Evolutionary conservation across 2,329 filamentous ascomycete genomes (phyloP).

Genomic region (Aciculosporium take): DNA sequence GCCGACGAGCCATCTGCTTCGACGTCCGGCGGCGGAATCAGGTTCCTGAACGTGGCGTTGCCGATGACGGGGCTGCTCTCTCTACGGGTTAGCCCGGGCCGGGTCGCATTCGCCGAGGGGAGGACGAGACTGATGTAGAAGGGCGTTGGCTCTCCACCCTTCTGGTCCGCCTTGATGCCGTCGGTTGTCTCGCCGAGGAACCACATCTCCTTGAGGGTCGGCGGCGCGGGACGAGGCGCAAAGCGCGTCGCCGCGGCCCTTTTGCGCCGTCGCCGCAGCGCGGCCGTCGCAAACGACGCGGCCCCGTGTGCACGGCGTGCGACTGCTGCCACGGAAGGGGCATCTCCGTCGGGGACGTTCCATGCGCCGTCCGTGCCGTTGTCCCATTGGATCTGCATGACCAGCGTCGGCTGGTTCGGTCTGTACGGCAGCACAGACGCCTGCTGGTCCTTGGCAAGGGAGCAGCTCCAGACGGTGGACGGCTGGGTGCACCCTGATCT

Average conservation of each 20-base stretch:
- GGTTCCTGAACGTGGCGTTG: slow-evolving; percentile 17
- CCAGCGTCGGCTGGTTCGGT: slow-evolving; percentile 60
- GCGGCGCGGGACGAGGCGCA: slow-evolving; percentile 40
- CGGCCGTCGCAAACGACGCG: slow-evolving; percentile 12
- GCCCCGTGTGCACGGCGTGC: slow-evolving; percentile 14
- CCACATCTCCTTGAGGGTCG: slow-evolving; percentile 53
- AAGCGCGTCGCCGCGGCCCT: slow-evolving; percentile 18
- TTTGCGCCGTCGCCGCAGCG: slow-evolving; percentile 10
- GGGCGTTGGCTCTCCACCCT: slow-evolving; percentile 73
- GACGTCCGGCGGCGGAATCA: slow-evolving; percentile 49
- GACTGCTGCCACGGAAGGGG: slow-evolving; percentile 15
- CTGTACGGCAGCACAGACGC: slow-evolving; percentile 46
- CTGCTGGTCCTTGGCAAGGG: slow-evolving; percentile 66
- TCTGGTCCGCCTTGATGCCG: slow-evolving; percentile 46
- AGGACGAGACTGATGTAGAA: slow-evolving; percentile 77
- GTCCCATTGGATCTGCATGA: slow-evolving; percentile 65
- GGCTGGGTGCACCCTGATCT: slow-evolving; percentile 57
- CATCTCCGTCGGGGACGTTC: slow-evolving; percentile 29
- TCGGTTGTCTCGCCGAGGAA: slow-evolving; percentile 85
- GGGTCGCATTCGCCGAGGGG: slow-evolving; percentile 24
- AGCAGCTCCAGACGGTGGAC: slow-evolving; percentile 72
- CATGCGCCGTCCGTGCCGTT: slow-evolving; percentile 38
- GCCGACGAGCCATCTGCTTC: slow-evolving; percentile 58
- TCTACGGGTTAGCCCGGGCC: slow-evolving; percentile 15
- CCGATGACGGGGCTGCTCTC: slow-evolving; percentile 8